Base-by-base conservation (phyloP, 2,329 filamentous ascomycete species). In the Cucurbitaria berberidis region DNA sequence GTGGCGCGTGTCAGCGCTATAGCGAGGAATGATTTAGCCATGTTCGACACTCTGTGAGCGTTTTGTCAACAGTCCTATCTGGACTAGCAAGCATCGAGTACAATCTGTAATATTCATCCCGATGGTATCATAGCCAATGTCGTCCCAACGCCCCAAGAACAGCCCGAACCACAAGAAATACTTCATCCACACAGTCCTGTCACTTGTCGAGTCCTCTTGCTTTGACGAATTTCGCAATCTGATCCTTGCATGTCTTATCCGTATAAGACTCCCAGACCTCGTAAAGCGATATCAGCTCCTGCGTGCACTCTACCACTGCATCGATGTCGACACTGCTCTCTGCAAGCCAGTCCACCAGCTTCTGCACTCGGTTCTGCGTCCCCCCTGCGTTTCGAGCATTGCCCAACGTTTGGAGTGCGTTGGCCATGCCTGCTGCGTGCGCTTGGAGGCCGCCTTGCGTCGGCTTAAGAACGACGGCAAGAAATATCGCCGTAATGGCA, bases 251-350 rank as follows among this genome's bases (percentile, higher is more conserved):
- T 13, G 78, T 77, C 72, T 87, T 86, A 66, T 89, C 86, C 48
- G 78, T 84, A 67, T 86, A 89, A 53, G 80, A 79, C 60, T 89
- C 86, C 86, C 86, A 89, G 1, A 85, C 76, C 68, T 96, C 90
- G 71, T 96, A 96, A 59, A 96, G 84, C 3, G 90, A 93, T 47
- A 97, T 90, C 57, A 96, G 84, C 77, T 96, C 93, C 76, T 97
- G 93, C 0, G 90, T 93, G 68, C 89, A 91, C 74, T 96, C 91
- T 45, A 96, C 89, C 74, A 96, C 88, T 27, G 87, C 89, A 60
- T 90, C 86, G 67, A 96, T 89, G 66, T 96, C 90, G 38, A 96
- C 85, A 51, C 86, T 89, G 66, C 90, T 95, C 70, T 96, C 91
- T 1, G 92, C 89, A 51, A 96, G 80, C 89, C 92, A 97, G 35